phyloP scores from a whole-genome alignment of 2,329 filamentous ascomycete species.

The Monosporascus sp. region DNA sequence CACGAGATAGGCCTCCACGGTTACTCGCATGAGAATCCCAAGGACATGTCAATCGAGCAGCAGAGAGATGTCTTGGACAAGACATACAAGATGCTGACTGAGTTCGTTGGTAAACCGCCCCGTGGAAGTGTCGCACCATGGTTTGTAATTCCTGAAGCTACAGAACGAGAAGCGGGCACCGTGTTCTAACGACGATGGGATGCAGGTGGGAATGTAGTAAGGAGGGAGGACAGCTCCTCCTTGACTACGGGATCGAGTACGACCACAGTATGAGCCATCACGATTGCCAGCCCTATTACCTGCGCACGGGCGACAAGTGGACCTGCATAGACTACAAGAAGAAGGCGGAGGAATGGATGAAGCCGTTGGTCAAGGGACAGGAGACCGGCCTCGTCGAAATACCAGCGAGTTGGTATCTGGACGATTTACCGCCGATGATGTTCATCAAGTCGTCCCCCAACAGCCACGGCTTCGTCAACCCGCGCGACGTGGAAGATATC shows the following conservation, averaged over 20 bases:
- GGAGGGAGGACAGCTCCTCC: conserved; percentile 60
- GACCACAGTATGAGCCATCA: conserved; percentile 64
- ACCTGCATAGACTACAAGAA: conserved; percentile 63
- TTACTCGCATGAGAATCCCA: conserved; percentile 70
- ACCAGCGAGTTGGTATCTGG: conserved; percentile 60
- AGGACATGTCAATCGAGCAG: conserved; percentile 68
- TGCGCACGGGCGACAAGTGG: conserved; percentile 60
- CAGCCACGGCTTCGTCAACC: conserved; percentile 56
- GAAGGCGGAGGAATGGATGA: conserved; percentile 61
- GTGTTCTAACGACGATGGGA: background rate
- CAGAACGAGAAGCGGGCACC: background rate
- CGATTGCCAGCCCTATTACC: conserved; percentile 60
- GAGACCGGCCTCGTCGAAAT: conserved; percentile 63
- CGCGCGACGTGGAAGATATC: conserved; percentile 58
- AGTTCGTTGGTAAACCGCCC: conserved; percentile 67
- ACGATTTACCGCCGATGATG: conserved; percentile 65
- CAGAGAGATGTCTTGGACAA: conserved; percentile 71
- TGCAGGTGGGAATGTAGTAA: conserved; percentile 61
- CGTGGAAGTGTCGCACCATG: conserved; percentile 67
- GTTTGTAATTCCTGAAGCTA: conserved; percentile 24
- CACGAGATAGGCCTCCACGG: conserved; percentile 62
- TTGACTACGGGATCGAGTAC: conserved; percentile 65
- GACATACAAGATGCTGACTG: conserved; percentile 65
- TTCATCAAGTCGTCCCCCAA: conserved; percentile 64
- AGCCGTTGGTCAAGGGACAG: conserved; percentile 53